These are phyloP conservation scores for Chamaecyparis obtusa DNA, from an alignment of 75 land plant species.

Conservation along the genomic window DNA sequence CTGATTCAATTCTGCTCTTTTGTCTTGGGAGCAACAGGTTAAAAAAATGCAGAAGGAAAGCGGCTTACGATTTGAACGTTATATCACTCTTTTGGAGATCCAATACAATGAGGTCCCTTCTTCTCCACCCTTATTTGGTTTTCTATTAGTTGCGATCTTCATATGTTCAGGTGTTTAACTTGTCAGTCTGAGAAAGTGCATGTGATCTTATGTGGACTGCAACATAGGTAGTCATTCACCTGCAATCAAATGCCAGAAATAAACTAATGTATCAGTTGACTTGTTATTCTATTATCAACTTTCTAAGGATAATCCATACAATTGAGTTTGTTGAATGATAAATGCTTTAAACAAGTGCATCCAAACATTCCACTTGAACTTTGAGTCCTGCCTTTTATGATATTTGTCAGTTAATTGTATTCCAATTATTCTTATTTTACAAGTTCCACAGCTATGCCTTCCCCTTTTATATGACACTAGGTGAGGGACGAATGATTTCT, in stretches of 20 bases:
- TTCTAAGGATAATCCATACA: neutral
- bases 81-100: constrained; percentile 55
- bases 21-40: constrained; percentile 35
- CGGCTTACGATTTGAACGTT: constrained; percentile 79
- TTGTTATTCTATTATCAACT: neutral
- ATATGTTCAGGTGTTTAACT: neutral
- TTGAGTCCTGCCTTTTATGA: neutral
- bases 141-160: neutral
- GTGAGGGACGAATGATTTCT: neutral
- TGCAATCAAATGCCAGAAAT: neutral
- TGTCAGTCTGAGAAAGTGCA: neutral
- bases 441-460: neutral
- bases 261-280: neutral
- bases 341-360: neutral
- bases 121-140: neutral
- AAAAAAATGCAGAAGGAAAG: constrained; percentile 73
- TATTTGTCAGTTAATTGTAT: neutral
- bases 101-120: constrained; percentile 68
- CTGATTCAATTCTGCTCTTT: neutral
- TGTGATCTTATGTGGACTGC: neutral
- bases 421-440: neutral
- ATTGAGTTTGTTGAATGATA: too few relatives aligned
- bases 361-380: neutral
- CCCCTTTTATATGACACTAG: neutral
- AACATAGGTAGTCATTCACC: neutral